phyloP scores from a whole-genome alignment of 371 early-diverging fungal species.

The Mucor sp. region DNA sequence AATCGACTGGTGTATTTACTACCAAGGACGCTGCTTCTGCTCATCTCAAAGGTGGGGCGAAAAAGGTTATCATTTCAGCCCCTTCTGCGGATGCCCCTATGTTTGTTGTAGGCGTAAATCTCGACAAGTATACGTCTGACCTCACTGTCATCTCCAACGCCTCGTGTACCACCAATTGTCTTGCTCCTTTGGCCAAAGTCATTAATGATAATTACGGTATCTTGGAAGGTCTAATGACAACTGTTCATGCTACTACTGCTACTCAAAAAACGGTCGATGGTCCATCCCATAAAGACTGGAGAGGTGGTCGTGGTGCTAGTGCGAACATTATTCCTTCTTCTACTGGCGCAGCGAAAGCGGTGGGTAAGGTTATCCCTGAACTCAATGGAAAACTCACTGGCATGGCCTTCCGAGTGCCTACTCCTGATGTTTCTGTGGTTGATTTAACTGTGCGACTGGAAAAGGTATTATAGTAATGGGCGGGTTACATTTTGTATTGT shows the following conservation, averaged over 20 bases:
- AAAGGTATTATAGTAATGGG: constrained; percentile 47
- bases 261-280: constrained; percentile 99
- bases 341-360: constrained; percentile 99
- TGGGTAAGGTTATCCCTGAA: constrained; percentile 97
- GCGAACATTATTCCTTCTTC: constrained; percentile 99
- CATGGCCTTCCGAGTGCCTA: constrained; percentile 98
- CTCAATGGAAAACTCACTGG: constrained; percentile 98
- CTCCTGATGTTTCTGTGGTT: constrained; percentile 98
- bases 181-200: constrained; percentile 99
- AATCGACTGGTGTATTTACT: constrained; percentile 99
- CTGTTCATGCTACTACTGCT: constrained; percentile 98
- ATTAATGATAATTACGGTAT: constrained; percentile 95
- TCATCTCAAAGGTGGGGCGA: constrained; percentile 95
- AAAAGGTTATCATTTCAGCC: constrained; percentile 99
- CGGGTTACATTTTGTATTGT: not conserved
- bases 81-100: constrained; percentile 94
- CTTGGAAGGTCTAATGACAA: constrained; percentile 92
- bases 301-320: constrained; percentile 95
- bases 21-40: constrained; percentile 85
- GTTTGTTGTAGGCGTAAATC: constrained; percentile 96
- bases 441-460: constrained; percentile 95
- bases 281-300: constrained; percentile 97
- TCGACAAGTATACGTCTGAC: constrained; percentile 83
- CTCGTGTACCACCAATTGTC: constrained; percentile 99
- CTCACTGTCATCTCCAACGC: constrained; percentile 97